Evolutionary conservation across 2,329 filamentous ascomycete genomes (phyloP).

Genomic region (Hortaea sp.): DNA sequence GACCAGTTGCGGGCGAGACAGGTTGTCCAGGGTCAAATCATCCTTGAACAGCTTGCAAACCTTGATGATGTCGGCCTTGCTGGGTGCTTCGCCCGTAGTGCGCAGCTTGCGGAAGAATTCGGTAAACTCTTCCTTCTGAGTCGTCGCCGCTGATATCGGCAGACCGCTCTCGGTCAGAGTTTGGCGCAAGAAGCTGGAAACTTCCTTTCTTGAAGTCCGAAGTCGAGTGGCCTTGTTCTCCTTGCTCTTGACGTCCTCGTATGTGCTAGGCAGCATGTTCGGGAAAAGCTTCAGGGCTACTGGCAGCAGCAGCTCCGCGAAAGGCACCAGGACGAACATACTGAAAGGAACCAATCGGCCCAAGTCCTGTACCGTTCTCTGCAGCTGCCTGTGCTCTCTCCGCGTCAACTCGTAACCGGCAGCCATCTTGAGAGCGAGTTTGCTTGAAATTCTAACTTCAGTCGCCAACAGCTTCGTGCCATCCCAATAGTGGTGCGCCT

Average conservation of each 20-base stretch:
- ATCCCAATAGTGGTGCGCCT: constrained; percentile 93
- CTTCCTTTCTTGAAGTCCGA: constrained; percentile 81
- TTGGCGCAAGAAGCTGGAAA: constrained; percentile 78
- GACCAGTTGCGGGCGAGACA: constrained; percentile 88
- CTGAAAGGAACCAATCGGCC: constrained; percentile 90
- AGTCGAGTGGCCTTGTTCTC: constrained; percentile 77
- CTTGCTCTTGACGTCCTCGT: constrained; percentile 82
- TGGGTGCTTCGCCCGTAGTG: constrained; percentile 81
- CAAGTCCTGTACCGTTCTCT: constrained; percentile 87
- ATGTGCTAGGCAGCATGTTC: constrained; percentile 93
- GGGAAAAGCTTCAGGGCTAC: constrained; percentile 91
- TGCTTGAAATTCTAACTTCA: constrained; percentile 86
- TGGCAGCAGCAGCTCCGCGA: constrained; percentile 85
- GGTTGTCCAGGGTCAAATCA: constrained; percentile 91
- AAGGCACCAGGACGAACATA: constrained; percentile 92
- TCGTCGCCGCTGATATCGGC: constrained; percentile 70
- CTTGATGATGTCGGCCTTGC: constrained; percentile 85
- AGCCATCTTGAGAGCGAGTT: constrained; percentile 90
- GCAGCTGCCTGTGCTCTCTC: constrained; percentile 82
- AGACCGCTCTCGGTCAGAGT: constrained; percentile 90
- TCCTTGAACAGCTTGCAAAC: constrained; percentile 99
- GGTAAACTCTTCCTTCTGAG: constrained; percentile 86
- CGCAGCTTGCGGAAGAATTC: constrained; percentile 96
- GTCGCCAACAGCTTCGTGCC: constrained; percentile 89
- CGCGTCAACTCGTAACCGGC: constrained; percentile 93